Conservation (phyloP, 176 grass and related monocot species). For the Avena eriantha region DNA sequence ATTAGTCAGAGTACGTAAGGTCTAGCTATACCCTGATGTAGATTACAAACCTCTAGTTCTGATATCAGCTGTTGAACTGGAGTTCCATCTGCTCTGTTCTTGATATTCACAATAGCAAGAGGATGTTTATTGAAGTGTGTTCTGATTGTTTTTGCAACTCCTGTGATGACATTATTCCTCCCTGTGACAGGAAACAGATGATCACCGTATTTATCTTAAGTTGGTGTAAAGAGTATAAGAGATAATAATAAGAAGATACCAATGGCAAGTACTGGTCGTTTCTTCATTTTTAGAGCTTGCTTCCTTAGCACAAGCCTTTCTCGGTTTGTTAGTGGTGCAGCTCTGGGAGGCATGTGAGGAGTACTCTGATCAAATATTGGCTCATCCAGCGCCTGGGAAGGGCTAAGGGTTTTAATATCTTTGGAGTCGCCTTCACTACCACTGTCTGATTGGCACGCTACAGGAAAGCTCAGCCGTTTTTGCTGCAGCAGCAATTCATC, state of each 20-base stretch:
- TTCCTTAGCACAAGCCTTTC: slow-evolving; percentile 91
- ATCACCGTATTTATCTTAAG: slow-evolving; percentile 7
- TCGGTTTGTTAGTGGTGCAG: slow-evolving; percentile 77
- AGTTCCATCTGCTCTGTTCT: slow-evolving; percentile 82
- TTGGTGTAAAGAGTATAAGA: neutral
- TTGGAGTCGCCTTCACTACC: slow-evolving; percentile 23
- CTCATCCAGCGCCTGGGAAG: slow-evolving; percentile 3
- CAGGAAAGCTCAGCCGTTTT: slow-evolving; percentile 43
- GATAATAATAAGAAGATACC: slow-evolving; percentile 56
- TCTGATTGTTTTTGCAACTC: slow-evolving; percentile 89
- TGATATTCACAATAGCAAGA: slow-evolving; percentile 95
- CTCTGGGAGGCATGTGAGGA: slow-evolving; percentile 51
- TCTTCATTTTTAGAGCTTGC: slow-evolving; percentile 88
- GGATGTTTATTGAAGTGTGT: slow-evolving; percentile 91
- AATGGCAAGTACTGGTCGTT: slow-evolving; percentile 76
- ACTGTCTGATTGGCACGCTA: slow-evolving; percentile 33
- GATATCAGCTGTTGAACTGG: slow-evolving; percentile 75
- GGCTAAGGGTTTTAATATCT: slow-evolving; percentile 19
- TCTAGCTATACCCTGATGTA: neutral
- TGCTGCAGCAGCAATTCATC: slow-evolving; percentile 54
- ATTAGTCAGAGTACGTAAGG: neutral
- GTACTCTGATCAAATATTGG: slow-evolving; percentile 29
- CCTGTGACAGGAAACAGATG: slow-evolving; percentile 58
- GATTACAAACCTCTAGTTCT: slow-evolving; percentile 75
- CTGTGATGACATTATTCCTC: slow-evolving; percentile 81